Evolutionary conservation across 2,329 filamentous ascomycete species (phyloP).

Genomic region (Coniochaeta pulveracea): DNA sequence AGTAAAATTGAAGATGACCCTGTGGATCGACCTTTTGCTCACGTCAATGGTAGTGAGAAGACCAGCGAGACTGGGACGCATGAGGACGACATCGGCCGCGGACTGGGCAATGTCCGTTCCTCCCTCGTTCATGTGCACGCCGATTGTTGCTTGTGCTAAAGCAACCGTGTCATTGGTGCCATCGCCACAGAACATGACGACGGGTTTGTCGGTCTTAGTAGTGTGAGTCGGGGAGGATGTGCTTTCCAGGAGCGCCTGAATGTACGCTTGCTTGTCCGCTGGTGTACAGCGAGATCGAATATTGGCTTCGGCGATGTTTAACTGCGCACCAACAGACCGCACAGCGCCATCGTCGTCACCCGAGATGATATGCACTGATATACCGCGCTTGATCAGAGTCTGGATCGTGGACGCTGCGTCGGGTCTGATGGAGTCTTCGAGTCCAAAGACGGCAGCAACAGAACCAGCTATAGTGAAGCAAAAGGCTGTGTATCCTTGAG

Average conservation of each 20-base stretch:
- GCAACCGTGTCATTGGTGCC: slow-evolving; percentile 72
- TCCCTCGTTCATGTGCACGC: slow-evolving; percentile 45
- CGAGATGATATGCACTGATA: slow-evolving; percentile 36
- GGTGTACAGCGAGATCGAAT: neutral
- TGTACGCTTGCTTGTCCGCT: neutral
- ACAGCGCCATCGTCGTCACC: slow-evolving; percentile 44
- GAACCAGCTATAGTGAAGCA: slow-evolving; percentile 29
- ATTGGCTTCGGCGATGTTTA: slow-evolving; percentile 13
- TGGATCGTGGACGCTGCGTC: slow-evolving; percentile 26
- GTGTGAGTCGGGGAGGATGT: slow-evolving; percentile 10
- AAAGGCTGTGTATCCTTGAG: slow-evolving; percentile 29
- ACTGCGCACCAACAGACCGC: slow-evolving; percentile 21
- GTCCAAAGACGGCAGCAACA: slow-evolving; percentile 29
- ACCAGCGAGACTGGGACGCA: slow-evolving; percentile 40
- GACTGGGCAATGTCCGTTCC: slow-evolving; percentile 47
- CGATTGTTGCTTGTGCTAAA: slow-evolving; percentile 58
- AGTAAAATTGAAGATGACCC: slow-evolving; percentile 55
- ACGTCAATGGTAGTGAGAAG: slow-evolving; percentile 48
- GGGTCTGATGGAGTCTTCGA: slow-evolving; percentile 32
- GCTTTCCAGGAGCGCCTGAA: slow-evolving; percentile 18
- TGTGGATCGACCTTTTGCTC: slow-evolving; percentile 26
- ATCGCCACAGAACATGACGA: slow-evolving; percentile 63
- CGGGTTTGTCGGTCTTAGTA: too few relatives aligned
- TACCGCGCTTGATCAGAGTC: slow-evolving; percentile 22
- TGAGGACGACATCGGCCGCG: slow-evolving; percentile 61